A percentile compares a stretch with the other conserved stretches of the same genome.
Conservation (phyloP, 1,284 basidiomycete species). For the Cystobasidium sp. region DNA sequence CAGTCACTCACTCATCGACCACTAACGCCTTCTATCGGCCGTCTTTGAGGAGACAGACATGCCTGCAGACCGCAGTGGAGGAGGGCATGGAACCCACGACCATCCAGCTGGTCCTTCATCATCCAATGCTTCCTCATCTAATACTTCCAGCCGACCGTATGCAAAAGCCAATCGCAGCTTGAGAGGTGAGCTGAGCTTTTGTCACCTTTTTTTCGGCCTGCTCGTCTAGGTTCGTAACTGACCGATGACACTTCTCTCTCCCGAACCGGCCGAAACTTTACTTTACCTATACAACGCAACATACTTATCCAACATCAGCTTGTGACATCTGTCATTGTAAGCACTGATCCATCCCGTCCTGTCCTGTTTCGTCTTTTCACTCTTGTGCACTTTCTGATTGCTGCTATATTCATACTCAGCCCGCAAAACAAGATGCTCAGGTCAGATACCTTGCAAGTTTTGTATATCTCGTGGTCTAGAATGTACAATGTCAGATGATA, state of each 20-base stretch:
- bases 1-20: no score
- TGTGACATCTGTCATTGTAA: conserved; percentile 22
- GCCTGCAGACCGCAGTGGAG: no score
- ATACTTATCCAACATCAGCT: not conserved
- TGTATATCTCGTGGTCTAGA: conserved; percentile 9
- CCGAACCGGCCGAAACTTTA: no score
- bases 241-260: not conserved
- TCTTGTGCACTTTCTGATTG: not conserved
- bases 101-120: not conserved
- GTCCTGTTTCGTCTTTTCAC: not conserved
- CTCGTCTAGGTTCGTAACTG: not conserved
- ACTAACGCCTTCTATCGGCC: no score
- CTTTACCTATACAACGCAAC: no score
- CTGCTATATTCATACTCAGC: not conserved
- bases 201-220: not conserved
- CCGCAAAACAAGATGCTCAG: conserved; percentile 33
- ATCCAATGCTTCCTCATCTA: not conserved
- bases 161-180: conserved; percentile 17
- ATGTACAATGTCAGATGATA: conserved; percentile 16
- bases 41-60: no score
- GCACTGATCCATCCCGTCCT: not conserved
- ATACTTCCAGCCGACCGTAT: not conserved
- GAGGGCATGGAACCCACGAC: conserved; percentile 4
- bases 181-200: conserved; percentile 11
- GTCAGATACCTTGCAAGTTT: conserved; percentile 17